Percentiles rank a stretch among this genome's conserved stretches.
Evolutionary conservation across 345 rosid genomes (phyloP).

Genomic region (Streptanthus diversifolius): DNA sequence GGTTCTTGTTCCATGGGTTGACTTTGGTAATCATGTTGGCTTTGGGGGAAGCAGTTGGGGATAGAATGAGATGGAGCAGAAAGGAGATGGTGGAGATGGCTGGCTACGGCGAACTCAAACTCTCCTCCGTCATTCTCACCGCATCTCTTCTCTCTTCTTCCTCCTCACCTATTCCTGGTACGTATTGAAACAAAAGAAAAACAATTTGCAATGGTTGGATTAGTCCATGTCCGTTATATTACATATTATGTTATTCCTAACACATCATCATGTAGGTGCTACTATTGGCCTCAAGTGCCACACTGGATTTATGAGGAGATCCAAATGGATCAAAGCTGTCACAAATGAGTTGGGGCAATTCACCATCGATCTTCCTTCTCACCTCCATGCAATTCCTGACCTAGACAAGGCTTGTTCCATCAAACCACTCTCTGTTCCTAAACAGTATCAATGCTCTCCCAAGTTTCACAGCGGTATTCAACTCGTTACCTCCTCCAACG

Average conservation of each 20-base stretch:
- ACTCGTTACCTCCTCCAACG: constrained; percentile 20
- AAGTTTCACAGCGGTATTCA: constrained; percentile 23
- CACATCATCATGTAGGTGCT: constrained; percentile 16
- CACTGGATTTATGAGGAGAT: not conserved
- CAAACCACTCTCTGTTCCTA: constrained; percentile 28
- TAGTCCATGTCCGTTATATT: not conserved
- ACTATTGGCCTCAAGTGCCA: constrained; percentile 28
- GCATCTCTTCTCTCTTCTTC: constrained; percentile 23
- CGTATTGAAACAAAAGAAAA: not conserved
- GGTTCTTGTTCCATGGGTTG: constrained; percentile 19
- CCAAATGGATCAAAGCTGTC: constrained; percentile 29
- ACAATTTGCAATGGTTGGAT: not conserved
- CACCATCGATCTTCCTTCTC: constrained; percentile 33
- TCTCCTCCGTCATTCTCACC: constrained; percentile 29
- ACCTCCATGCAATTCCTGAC: constrained; percentile 34
- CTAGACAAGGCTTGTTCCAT: constrained; percentile 30
- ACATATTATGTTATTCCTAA: not conserved
- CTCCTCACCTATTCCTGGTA: constrained; percentile 21
- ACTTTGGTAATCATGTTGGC: constrained; percentile 35
- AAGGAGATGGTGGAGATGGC: constrained; percentile 33
- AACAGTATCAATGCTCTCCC: constrained; percentile 3
- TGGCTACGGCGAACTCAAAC: constrained; percentile 37
- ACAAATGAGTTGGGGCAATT: constrained; percentile 34
- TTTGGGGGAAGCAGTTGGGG: constrained; percentile 42
- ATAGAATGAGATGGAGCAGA: constrained; percentile 30